phyloP scores from a whole-genome alignment of 441 rosid species.

The Daphne laureola region DNA sequence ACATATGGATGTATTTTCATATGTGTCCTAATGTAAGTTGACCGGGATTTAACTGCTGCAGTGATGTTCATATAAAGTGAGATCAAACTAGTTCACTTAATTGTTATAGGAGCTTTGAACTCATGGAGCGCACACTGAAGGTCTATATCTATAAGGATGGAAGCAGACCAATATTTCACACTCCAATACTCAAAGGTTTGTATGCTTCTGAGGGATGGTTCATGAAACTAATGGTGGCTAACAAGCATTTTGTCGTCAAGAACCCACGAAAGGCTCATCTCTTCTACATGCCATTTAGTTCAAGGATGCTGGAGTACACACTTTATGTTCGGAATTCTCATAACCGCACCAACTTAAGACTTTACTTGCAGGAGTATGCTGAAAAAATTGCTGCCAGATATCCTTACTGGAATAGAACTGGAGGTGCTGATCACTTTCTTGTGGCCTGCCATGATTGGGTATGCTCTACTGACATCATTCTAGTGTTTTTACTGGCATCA shows the following conservation, averaged over 20 bases:
- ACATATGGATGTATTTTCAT: background rate
- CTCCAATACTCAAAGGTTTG: constrained; percentile 62
- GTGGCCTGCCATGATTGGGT: constrained; percentile 88
- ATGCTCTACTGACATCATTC: constrained; percentile 18
- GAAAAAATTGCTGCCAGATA: constrained; percentile 51
- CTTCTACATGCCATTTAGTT: constrained; percentile 75
- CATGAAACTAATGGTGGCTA: constrained; percentile 71
- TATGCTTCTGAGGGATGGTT: constrained; percentile 86
- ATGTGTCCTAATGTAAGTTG: background rate
- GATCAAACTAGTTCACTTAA: constrained; percentile 16
- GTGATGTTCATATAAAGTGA: background rate
- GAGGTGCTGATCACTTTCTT: constrained; percentile 68
- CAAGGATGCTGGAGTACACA: constrained; percentile 55
- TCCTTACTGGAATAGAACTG: constrained; percentile 63
- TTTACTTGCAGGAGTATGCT: constrained; percentile 45
- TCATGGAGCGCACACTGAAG: constrained; percentile 56
- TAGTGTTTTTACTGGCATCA: background rate
- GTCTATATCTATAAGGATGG: constrained; percentile 62
- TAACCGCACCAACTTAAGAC: constrained; percentile 61
- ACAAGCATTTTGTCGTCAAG: constrained; percentile 46
- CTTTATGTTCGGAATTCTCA: constrained; percentile 70
- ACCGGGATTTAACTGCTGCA: too few species aligned
- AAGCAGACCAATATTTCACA: constrained; percentile 55
- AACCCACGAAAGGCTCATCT: constrained; percentile 58
- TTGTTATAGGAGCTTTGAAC: constrained; percentile 60